Conservation (phyloP, 768 basidiomycete species). For the Naganishia onofrii region DNA sequence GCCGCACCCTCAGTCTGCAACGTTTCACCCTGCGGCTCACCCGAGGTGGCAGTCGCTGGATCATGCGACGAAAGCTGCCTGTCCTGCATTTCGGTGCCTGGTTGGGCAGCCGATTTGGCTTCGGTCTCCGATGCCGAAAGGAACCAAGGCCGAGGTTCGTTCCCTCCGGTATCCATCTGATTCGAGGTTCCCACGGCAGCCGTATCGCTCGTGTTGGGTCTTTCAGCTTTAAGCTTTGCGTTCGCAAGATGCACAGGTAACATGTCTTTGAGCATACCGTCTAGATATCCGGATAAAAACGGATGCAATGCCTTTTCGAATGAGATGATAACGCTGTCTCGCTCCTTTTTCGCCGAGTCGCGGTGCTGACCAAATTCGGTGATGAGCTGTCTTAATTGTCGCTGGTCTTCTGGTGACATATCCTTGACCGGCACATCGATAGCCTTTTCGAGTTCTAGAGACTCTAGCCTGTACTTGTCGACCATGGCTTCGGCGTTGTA, state of each 20-base stretch:
- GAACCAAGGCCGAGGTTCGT: not conserved
- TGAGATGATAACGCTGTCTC: constrained; percentile 3
- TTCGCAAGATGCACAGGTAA: not conserved
- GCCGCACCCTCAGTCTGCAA: not conserved
- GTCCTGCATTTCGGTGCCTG: not conserved
- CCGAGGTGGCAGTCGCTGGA: not conserved
- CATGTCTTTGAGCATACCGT: constrained; percentile 4
- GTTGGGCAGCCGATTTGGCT: not conserved
- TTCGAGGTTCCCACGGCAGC: not conserved
- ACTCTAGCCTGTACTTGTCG: constrained; percentile 8
- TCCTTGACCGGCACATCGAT: not conserved
- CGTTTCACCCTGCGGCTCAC: not conserved
- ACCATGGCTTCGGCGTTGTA: constrained; percentile 23
- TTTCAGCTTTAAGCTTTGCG: not conserved
- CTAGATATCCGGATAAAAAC: not conserved
- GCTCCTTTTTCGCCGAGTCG: constrained; percentile 1
- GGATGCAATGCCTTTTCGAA: not conserved
- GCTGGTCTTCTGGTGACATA: not conserved
- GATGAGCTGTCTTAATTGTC: not conserved
- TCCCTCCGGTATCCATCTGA: not conserved
- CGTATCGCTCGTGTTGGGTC: not conserved
- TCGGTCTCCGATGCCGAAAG: not conserved
- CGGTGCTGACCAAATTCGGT: constrained; percentile 18
- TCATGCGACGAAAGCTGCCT: not conserved
- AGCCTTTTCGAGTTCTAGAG: constrained; percentile 6